These are phyloP conservation scores for Adenanthera pavonina DNA, from an alignment of 306 rosid genomes.

Conservation along the genomic window DNA sequence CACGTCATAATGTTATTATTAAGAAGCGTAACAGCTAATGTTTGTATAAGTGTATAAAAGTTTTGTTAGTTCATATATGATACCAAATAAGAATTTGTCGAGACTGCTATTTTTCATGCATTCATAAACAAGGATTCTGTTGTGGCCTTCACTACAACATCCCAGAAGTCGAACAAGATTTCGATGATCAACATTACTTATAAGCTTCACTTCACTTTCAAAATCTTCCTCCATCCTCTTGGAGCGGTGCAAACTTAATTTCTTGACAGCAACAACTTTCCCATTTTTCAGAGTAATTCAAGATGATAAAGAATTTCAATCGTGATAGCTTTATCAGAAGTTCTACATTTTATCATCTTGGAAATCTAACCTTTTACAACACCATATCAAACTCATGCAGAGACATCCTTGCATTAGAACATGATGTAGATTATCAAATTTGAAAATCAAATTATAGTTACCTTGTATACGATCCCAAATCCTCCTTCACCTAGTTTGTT, in stretches of 20 bases:
- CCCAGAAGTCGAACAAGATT: conserved; percentile 79
- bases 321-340: too few relatives aligned
- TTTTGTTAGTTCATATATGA: neutral
- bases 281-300: conserved; percentile 63
- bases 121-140: conserved; percentile 74
- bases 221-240: conserved; percentile 56
- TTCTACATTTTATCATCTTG: neutral
- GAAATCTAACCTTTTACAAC: neutral
- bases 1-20: neutral
- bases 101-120: conserved; percentile 71
- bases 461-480: conserved; percentile 55
- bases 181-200: conserved; percentile 78
- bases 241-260: conserved; percentile 51
- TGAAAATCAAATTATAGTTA: neutral
- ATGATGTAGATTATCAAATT: neutral
- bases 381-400: neutral
- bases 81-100: conserved; percentile 76
- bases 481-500: conserved; percentile 57
- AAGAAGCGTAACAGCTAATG: too few relatives aligned
- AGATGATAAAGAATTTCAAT: too few relatives aligned
- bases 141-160: conserved; percentile 64
- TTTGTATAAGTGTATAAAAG: too few relatives aligned
- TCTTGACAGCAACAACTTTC: conserved; percentile 72
- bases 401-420: neutral
- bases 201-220: conserved; percentile 74